Percentiles rank a stretch among this genome's conserved stretches.
phyloP scores from a whole-genome alignment of 768 basidiomycete species.

The Boletus rubropictus region DNA sequence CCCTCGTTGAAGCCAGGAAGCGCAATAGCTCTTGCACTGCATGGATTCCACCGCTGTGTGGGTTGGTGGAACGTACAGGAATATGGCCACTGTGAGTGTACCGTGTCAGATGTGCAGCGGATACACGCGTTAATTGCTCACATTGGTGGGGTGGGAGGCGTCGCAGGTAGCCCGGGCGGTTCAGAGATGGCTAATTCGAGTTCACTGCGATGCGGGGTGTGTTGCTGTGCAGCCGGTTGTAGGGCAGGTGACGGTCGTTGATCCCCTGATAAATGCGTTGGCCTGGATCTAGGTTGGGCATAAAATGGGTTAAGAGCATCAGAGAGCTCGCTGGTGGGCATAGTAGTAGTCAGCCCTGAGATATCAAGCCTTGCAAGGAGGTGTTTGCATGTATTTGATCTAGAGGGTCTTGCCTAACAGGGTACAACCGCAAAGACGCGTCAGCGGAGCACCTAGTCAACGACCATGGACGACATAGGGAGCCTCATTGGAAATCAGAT shows the following conservation, averaged over 20 bases:
- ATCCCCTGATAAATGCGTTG: slow-evolving; percentile 9
- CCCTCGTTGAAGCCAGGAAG: slow-evolving; percentile 50
- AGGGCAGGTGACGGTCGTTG: slow-evolving; percentile 25
- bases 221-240: slow-evolving; percentile 32
- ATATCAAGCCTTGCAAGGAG: neutral
- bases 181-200: slow-evolving; percentile 56
- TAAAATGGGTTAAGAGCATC: slow-evolving; percentile 73
- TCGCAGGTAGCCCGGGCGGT: slow-evolving; percentile 24
- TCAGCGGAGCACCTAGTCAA: slow-evolving; percentile 25
- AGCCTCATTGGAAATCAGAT: slow-evolving; percentile 50
- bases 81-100: slow-evolving; percentile 6
- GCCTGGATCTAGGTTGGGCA: slow-evolving; percentile 38
- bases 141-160: slow-evolving; percentile 34
- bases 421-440: slow-evolving; percentile 31
- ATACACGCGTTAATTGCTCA: slow-evolving; percentile 23
- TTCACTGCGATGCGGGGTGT: slow-evolving; percentile 57
- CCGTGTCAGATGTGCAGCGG: neutral
- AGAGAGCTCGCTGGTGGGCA: slow-evolving; percentile 70
- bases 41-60: slow-evolving; percentile 35
- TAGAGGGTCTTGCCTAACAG: slow-evolving; percentile 23
- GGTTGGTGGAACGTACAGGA: slow-evolving; percentile 19
- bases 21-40: slow-evolving; percentile 58
- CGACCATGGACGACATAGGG: slow-evolving; percentile 40
- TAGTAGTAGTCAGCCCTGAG: slow-evolving; percentile 27
- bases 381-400: slow-evolving; percentile 31